Evolutionary conservation across 2,329 filamentous ascomycete genomes (phyloP).

Genomic region (Arthrobotrys sinensis): DNA sequence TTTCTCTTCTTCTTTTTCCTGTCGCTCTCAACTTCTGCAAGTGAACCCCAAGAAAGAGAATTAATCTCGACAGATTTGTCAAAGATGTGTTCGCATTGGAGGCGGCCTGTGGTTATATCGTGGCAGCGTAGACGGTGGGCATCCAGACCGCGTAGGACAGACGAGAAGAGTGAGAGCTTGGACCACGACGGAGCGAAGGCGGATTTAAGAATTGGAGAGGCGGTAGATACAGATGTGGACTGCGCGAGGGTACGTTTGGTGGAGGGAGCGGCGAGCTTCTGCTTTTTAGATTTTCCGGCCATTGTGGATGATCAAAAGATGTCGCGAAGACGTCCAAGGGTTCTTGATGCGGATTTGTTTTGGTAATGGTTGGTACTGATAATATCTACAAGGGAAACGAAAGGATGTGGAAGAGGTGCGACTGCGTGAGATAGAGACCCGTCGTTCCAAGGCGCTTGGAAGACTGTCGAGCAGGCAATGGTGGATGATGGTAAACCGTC

Average conservation of each 20-base stretch:
- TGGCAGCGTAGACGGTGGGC: constrained; percentile 72
- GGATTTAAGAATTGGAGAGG: constrained; percentile 70
- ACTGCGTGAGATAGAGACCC: constrained; percentile 16
- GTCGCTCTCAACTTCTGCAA: constrained; percentile 66
- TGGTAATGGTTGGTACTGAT: background rate
- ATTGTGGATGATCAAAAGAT: constrained; percentile 33
- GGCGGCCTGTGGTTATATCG: constrained; percentile 70
- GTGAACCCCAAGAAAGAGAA: constrained; percentile 71
- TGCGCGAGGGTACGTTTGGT: constrained; percentile 45
- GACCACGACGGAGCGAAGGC: constrained; percentile 71
- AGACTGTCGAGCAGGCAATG: constrained; percentile 43
- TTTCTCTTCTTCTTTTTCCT: constrained; percentile 72
- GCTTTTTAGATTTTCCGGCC: constrained; percentile 61
- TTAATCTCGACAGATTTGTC: constrained; percentile 70
- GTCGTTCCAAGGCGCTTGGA: constrained; percentile 42
- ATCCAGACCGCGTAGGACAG: constrained; percentile 72
- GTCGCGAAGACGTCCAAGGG: constrained; percentile 1
- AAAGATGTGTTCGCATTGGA: constrained; percentile 71
- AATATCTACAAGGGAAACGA: constrained; percentile 12
- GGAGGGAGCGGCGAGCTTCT: constrained; percentile 42
- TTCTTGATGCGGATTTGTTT: background rate
- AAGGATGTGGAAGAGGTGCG: background rate
- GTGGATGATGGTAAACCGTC: constrained; percentile 19
- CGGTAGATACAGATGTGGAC: constrained; percentile 52
- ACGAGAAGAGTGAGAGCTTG: constrained; percentile 72